A percentile compares a stretch with the other conserved stretches of the same genome.
Evolutionary conservation across 495 filamentous ascomycete species (phyloP).

Genomic region (Lasiosphaeria miniovina): DNA sequence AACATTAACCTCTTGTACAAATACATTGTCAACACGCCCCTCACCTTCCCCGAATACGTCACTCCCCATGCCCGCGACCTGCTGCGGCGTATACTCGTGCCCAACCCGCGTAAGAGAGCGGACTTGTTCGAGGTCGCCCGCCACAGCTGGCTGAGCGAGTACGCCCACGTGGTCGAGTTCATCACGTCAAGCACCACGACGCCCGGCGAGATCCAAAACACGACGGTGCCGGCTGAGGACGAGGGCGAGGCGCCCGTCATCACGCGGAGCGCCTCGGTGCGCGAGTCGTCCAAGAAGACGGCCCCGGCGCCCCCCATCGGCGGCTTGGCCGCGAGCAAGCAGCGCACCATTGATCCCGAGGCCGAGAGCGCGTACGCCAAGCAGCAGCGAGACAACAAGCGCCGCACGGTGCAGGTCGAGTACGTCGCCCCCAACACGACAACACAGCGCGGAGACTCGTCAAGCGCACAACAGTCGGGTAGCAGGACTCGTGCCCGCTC

Average conservation of each 20-base stretch:
- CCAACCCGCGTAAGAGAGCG: slow-evolving; percentile 88
- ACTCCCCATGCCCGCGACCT: slow-evolving; percentile 95
- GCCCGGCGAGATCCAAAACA: slow-evolving; percentile 77
- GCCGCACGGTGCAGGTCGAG: slow-evolving; percentile 93
- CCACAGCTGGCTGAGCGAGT: slow-evolving; percentile 98
- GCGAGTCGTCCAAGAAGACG: slow-evolving; percentile 76
- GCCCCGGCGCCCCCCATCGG: slow-evolving; percentile 55
- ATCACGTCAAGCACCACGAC: slow-evolving; percentile 94
- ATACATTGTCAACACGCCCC: slow-evolving; percentile 95
- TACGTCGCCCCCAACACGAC: slow-evolving; percentile 91
- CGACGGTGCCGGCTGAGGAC: slow-evolving; percentile 68
- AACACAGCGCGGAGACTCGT: slow-evolving; percentile 57
- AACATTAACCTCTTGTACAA: slow-evolving; percentile 99
- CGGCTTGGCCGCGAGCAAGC: slow-evolving; percentile 63
- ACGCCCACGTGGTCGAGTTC: slow-evolving; percentile 88
- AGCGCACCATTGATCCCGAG: slow-evolving; percentile 71
- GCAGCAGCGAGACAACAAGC: slow-evolving; percentile 80
- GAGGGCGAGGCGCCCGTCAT: slow-evolving; percentile 61
- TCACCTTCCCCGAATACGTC: slow-evolving; percentile 98
- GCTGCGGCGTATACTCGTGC: slow-evolving; percentile 89
- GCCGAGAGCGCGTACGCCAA: slow-evolving; percentile 44
- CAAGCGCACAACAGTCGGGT: slow-evolving; percentile 23
- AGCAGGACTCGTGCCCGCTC: slow-evolving; percentile 52
- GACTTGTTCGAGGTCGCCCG: slow-evolving; percentile 97
- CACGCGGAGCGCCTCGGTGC: slow-evolving; percentile 82